These are phyloP conservation scores for Aspergillus sp. DNA, from an alignment of 2,329 filamentous ascomycete species.

Conservation along the genomic window DNA sequence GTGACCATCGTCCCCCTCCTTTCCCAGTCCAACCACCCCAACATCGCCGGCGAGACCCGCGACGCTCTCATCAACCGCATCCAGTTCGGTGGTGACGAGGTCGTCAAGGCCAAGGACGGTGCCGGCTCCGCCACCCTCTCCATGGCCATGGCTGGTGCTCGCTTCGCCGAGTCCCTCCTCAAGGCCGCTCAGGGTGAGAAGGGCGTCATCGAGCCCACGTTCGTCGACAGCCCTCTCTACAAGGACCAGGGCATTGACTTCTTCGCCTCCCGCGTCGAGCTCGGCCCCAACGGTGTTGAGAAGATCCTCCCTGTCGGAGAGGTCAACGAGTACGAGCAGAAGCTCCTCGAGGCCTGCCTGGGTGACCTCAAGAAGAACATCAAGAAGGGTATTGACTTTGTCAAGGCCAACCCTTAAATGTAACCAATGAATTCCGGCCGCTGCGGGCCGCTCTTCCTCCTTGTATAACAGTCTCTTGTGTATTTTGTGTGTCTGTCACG, in stretches of 20 bases:
- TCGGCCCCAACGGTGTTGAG: constrained; percentile 93
- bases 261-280: constrained; percentile 93
- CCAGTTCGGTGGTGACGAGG: constrained; percentile 98
- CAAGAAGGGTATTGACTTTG: constrained; percentile 70
- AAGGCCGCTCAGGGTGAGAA: constrained; percentile 90
- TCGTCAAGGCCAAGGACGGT: constrained; percentile 98
- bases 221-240: constrained; percentile 95
- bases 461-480: constrained; percentile 26
- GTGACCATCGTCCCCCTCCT: constrained; percentile 98
- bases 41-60: constrained; percentile 72
- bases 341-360: constrained; percentile 81
- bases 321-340: constrained; percentile 81
- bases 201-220: constrained; percentile 92
- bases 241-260: constrained; percentile 98
- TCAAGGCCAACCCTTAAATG: constrained; percentile 55
- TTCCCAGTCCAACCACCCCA: constrained; percentile 84
- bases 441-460: constrained; percentile 19
- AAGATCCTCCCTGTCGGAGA: constrained; percentile 87
- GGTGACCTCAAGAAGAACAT: constrained; percentile 74
- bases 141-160: constrained; percentile 94
- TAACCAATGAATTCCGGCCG: neutral
- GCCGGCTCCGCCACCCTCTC: constrained; percentile 95
- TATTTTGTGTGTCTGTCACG: constrained; percentile 12
- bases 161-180: constrained; percentile 86
- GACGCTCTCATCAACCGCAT: constrained; percentile 85